Evolutionary conservation across 768 basidiomycete species (phyloP).

Genomic region (Dentipellis sp.): DNA sequence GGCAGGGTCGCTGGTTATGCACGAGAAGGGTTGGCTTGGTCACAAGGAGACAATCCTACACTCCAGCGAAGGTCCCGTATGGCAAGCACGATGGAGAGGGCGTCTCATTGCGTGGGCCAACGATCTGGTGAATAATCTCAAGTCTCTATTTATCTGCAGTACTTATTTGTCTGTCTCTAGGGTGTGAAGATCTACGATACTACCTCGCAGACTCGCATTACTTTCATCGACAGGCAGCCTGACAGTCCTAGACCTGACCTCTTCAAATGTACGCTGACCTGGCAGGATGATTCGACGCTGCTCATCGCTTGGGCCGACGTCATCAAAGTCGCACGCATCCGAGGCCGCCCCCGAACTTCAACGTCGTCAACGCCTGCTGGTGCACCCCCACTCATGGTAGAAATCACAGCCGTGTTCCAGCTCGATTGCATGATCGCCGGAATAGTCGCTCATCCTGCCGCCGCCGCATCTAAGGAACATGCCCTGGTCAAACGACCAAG

Average conservation of each 20-base stretch:
- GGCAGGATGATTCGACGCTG: constrained; percentile 88
- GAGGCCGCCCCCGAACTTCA: constrained; percentile 43
- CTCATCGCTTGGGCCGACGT: constrained; percentile 91
- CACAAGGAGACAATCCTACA: constrained; percentile 84
- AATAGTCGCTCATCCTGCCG: constrained; percentile 66
- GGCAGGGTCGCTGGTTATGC: constrained; percentile 76
- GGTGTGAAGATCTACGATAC: constrained; percentile 94
- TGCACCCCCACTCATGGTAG: constrained; percentile 59
- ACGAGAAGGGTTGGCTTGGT: constrained; percentile 95
- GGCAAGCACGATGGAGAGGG: constrained; percentile 83
- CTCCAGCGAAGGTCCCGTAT: constrained; percentile 87
- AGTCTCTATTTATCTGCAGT: not conserved
- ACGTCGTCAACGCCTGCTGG: constrained; percentile 34
- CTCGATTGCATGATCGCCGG: constrained; percentile 95
- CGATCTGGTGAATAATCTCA: constrained; percentile 52
- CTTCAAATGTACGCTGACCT: constrained; percentile 85
- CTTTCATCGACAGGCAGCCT: constrained; percentile 73
- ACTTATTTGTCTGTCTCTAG: constrained; percentile 27
- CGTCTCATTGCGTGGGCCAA: constrained; percentile 94
- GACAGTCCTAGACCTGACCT: constrained; percentile 88
- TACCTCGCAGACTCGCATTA: constrained; percentile 64
- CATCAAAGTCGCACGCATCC: constrained; percentile 83
- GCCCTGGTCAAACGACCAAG: constrained; percentile 10
- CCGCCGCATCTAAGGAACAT: constrained; percentile 8
- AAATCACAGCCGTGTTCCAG: constrained; percentile 87